Conservation (phyloP, 2,329 filamentous ascomycete genomes). For the Penicillium sp. region DNA sequence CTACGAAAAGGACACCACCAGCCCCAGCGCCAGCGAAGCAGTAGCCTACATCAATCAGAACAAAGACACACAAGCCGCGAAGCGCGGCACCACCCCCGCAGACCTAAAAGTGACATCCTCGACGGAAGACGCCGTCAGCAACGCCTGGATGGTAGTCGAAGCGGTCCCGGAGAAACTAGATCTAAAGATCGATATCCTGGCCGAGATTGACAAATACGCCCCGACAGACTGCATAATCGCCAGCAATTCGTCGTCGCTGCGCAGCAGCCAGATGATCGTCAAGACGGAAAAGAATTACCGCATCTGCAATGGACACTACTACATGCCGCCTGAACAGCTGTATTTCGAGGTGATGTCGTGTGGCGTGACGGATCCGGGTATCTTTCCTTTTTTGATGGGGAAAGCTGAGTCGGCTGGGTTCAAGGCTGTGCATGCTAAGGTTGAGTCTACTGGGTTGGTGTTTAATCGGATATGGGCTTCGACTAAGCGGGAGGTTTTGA, state of each 20-base stretch:
- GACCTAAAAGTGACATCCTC: conserved; percentile 10
- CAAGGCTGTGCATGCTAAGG: conserved; percentile 15
- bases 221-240: conserved; percentile 17
- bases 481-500: conserved; percentile 20
- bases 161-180: conserved; percentile 19
- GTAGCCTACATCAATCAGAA: conserved; percentile 16
- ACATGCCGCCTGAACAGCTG: conserved; percentile 22
- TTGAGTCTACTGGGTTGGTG: conserved; percentile 17
- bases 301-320: conserved; percentile 23
- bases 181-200: conserved; percentile 16
- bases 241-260: conserved; percentile 20
- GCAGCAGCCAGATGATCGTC: conserved; percentile 18
- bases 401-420: conserved; percentile 18
- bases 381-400: conserved; percentile 21
- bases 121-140: conserved; percentile 10
- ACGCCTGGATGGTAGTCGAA: conserved; percentile 22
- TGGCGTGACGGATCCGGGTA: conserved; percentile 16
- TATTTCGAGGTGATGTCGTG: conserved; percentile 22
- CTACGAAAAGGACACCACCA: conserved; percentile 13
- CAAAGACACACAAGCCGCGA: conserved; percentile 13
- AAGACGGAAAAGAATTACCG: conserved; percentile 21
- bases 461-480: conserved; percentile 23
- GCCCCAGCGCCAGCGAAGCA: conserved; percentile 10
- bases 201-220: conserved; percentile 13
- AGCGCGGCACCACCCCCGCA: conserved; percentile 14